Evolutionary conservation across 2,329 filamentous ascomycete genomes (phyloP).

Genomic region (Fusarium begoniae): DNA sequence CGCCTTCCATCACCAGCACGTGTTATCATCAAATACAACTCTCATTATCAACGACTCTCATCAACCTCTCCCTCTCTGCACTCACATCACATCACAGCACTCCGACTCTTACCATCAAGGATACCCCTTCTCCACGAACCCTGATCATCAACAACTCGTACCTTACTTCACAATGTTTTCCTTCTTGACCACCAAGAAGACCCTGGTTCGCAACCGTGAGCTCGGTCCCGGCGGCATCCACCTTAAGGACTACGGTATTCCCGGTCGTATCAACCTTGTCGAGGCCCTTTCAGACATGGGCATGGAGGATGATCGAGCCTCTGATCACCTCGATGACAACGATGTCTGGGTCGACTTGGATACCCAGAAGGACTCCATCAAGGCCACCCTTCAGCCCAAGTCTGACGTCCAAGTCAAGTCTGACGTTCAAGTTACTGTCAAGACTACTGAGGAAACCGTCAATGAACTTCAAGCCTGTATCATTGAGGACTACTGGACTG

Average conservation of each 20-base stretch:
- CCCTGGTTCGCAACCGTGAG: neutral
- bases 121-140: neutral
- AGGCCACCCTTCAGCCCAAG: neutral
- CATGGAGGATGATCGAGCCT: fast-evolving
- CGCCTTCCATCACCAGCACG: too few relatives aligned
- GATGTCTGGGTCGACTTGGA: neutral
- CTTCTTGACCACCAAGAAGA: neutral
- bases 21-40: too few relatives aligned
- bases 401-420: neutral
- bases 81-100: neutral
- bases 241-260: neutral
- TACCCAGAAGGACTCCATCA: neutral
- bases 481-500: neutral
- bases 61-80: too few relatives aligned
- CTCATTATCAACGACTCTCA: neutral
- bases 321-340: neutral
- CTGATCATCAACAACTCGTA: neutral
- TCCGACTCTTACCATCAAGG: too few relatives aligned
- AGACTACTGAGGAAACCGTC: too few relatives aligned
- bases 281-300: neutral
- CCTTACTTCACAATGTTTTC: fast-evolving
- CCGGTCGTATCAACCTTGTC: neutral
- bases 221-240: neutral
- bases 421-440: fast-evolving
- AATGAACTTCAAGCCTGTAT: neutral